phyloP scores from a whole-genome alignment of 2,329 filamentous ascomycete species.

The Aspergillus tamarii region DNA sequence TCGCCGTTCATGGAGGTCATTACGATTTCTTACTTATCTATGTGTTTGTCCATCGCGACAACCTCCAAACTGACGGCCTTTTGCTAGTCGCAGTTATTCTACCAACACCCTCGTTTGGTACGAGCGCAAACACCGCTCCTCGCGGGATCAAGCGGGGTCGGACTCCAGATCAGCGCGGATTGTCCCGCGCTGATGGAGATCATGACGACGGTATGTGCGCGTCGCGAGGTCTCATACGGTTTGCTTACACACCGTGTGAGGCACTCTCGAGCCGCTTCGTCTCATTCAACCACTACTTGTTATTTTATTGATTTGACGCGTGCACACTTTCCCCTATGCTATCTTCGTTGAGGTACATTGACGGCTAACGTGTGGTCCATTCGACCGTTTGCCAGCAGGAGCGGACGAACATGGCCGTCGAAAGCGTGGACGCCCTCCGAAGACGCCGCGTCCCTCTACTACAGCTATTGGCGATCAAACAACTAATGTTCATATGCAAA shows the following conservation, averaged over 20 bases:
- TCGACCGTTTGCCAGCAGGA: slow-evolving; percentile 10
- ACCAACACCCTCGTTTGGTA: slow-evolving; percentile 42
- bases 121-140: slow-evolving; percentile 52
- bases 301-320: slow-evolving; percentile 8
- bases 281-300: slow-evolving; percentile 11
- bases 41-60: slow-evolving; percentile 27
- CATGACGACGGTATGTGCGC: slow-evolving; percentile 74
- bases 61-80: slow-evolving; percentile 37
- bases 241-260: slow-evolving; percentile 12
- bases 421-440: slow-evolving; percentile 55
- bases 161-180: slow-evolving; percentile 70
- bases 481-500: slow-evolving; percentile 39
- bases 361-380: slow-evolving; percentile 23
- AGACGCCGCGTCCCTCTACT: slow-evolving; percentile 46
- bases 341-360: neutral
- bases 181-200: slow-evolving; percentile 59
- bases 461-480: slow-evolving; percentile 37
- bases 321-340: neutral
- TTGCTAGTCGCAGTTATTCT: slow-evolving; percentile 38
- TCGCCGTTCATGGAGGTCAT: slow-evolving; percentile 19
- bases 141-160: slow-evolving; percentile 80
- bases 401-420: slow-evolving; percentile 49
- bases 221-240: slow-evolving; percentile 33
- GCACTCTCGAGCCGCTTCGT: slow-evolving; percentile 21
- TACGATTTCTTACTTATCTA: slow-evolving; percentile 13